Percentiles rank a stretch among this genome's conserved stretches.
phyloP scores from a whole-genome alignment of 164 flowering plant species.

The Magnolia officinalis region DNA sequence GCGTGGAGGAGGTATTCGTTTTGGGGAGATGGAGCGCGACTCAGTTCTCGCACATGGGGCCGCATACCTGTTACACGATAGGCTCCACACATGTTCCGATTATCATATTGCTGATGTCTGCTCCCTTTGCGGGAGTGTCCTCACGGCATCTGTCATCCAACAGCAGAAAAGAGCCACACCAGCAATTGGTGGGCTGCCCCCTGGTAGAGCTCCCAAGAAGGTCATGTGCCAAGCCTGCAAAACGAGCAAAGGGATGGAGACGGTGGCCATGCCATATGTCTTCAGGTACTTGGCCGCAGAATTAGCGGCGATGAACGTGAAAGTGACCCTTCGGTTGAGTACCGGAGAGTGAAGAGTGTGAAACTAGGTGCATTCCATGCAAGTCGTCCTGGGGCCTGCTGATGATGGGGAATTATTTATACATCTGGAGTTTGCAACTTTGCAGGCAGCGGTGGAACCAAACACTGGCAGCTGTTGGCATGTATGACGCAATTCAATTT shows the following conservation, averaged over 20 bases:
- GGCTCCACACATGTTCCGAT: conserved; percentile 90
- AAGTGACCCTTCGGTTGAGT: conserved; percentile 61
- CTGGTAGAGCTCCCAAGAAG: conserved; percentile 54
- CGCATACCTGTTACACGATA: conserved; percentile 80
- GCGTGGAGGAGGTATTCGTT: conserved; percentile 87
- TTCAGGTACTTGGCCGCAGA: conserved; percentile 86
- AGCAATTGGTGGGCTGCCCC: conserved; percentile 54
- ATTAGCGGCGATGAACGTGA: conserved; percentile 90
- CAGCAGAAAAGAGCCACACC: conserved; percentile 41
- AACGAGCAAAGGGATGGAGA: conserved; percentile 89
- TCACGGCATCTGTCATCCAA: conserved; percentile 57
- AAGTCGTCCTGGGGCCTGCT: too few relatives aligned
- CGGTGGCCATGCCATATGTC: conserved; percentile 92
- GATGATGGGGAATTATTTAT: too few relatives aligned
- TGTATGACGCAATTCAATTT: too few relatives aligned
- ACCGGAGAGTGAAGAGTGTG: neutral
- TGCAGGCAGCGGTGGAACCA: too few relatives aligned
- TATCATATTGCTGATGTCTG: conserved; percentile 91
- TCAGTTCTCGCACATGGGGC: conserved; percentile 94
- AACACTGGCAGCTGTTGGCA: too few relatives aligned
- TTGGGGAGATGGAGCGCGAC: conserved; percentile 98
- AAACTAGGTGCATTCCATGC: too few relatives aligned
- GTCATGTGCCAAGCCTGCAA: conserved; percentile 71
- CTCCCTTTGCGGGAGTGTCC: conserved; percentile 79
- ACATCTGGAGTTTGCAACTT: too few relatives aligned